Conservation (phyloP, 345 rosid genomes). For the Dipteronia dyeriana region DNA sequence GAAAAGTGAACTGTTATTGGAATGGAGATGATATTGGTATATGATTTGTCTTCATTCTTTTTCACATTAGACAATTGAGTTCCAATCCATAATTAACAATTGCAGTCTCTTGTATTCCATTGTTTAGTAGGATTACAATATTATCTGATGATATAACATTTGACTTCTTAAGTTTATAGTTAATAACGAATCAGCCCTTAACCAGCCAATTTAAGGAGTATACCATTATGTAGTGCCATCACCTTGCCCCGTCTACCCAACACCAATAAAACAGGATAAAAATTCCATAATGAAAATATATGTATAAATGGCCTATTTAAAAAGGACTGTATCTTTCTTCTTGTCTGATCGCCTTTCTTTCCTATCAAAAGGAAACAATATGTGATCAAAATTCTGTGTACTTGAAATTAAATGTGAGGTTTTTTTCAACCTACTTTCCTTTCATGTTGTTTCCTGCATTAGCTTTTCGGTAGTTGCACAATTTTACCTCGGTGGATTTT, state of each 20-base stretch:
- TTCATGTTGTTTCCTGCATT: not conserved
- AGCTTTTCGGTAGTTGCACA: not conserved
- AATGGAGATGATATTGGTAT: not conserved
- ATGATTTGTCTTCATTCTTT: not conserved
- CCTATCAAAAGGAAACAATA: not conserved
- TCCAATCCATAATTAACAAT: not conserved
- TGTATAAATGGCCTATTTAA: not conserved
- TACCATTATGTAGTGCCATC: not conserved
- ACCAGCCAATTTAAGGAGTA: not conserved
- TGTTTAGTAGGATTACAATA: not conserved
- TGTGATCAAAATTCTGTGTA: not conserved
- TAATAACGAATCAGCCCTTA: not conserved
- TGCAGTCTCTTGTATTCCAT: not conserved
- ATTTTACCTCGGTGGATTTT: not conserved
- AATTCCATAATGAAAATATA: not conserved
- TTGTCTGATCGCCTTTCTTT: not conserved
- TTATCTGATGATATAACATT: not conserved
- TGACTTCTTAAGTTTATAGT: not conserved
- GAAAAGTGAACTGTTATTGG: not conserved
- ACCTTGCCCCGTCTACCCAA: not conserved
- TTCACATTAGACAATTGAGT: not conserved
- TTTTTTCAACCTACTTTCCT: not conserved
- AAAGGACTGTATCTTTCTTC: not conserved
- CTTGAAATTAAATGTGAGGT: not conserved
- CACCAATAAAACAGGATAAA: not conserved